Percentiles rank a stretch among this genome's conserved stretches.
Evolutionary conservation across 2,329 filamentous ascomycete genomes (phyloP).

Genomic region (Fusarium stilboides): DNA sequence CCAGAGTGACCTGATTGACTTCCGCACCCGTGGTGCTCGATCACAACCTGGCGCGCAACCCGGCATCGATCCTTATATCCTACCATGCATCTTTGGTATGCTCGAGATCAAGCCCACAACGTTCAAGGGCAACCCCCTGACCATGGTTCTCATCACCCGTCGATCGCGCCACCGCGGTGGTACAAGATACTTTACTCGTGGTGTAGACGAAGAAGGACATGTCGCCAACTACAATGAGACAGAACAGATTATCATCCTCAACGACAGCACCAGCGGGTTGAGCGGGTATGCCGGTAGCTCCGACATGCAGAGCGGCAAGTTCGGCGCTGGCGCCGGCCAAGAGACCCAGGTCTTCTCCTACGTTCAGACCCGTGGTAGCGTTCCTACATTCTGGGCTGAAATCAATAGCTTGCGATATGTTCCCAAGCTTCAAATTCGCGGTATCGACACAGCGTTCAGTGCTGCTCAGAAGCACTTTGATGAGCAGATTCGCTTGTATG

Average conservation of each 20-base stretch:
- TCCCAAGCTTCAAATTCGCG: slow-evolving; percentile 89
- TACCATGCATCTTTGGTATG: slow-evolving; percentile 97
- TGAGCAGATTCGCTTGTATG: slow-evolving; percentile 93
- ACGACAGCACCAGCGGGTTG: slow-evolving; percentile 81
- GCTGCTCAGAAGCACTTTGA: slow-evolving; percentile 91
- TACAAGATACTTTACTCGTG: slow-evolving; percentile 94
- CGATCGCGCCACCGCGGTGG: slow-evolving; percentile 90
- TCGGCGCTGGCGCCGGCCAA: slow-evolving; percentile 70
- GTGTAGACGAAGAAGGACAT: slow-evolving; percentile 92
- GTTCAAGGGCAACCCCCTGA: slow-evolving; percentile 87
- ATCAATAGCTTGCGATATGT: slow-evolving; percentile 94
- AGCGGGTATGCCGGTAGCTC: slow-evolving; percentile 85
- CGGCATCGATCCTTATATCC: slow-evolving; percentile 89
- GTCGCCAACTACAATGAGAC: slow-evolving; percentile 99
- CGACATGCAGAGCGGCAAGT: slow-evolving; percentile 81
- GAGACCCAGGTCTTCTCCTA: slow-evolving; percentile 94
- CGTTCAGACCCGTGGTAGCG: slow-evolving; percentile 95
- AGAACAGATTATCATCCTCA: slow-evolving; percentile 91
- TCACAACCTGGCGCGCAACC: slow-evolving; percentile 79
- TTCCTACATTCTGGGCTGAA: slow-evolving; percentile 96
- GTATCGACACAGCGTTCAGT: slow-evolving; percentile 82
- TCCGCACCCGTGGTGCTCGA: slow-evolving; percentile 76
- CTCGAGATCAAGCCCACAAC: slow-evolving; percentile 89
- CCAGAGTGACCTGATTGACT: slow-evolving; percentile 91
- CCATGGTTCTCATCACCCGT: slow-evolving; percentile 88